Evolutionary conservation across 352 stramenopile species (phyloP), one percentile per base, ranked within the genome.

Genomic region (Globisporangium splendens): DNA sequence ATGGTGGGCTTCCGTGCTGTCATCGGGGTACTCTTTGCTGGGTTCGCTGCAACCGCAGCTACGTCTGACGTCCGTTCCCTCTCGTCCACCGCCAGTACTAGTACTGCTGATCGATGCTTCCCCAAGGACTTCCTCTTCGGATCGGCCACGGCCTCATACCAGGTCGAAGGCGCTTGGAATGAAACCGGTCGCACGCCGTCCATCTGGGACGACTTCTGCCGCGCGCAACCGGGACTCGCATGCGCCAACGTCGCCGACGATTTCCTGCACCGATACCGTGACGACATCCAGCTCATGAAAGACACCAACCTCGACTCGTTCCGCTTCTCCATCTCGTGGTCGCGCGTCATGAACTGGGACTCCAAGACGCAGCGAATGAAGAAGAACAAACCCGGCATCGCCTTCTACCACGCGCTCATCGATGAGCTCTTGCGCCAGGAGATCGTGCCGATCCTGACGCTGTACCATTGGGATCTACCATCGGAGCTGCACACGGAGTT

Each of bases 391-490:
- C 65, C 67, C 24, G 89, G 89, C 18, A 70, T 97, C 31, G 61
- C 62, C 0, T 95, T 95, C 70, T 97, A 97, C 73, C 77, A 90
- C 56, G 44, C 68, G 5, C 52, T 97, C 1, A 84, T 96, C 65
- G 72, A 96, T 65, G 59, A 57, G n/a, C 66, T 97, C 12, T 21
- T 92, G 17, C 59, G 35, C 28, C 33, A 64, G 20, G 68, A 72
- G 48, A 96, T 97, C 51, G 66, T 75, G 46, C 87, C 91, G 46
- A 79, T 86, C 46, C 74, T 96, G 6, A 97, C 89, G 28, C 62
- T 97, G 13, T 97, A 95, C 64, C 91, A 97, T 66, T 97, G 89
- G 89, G 91, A 97, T 72, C 61, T 97, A 11, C 91, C 91, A n/a
- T 35, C 92, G 56, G 50, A 54, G 28, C 56, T 97, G 10, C 60